Conservation (phyloP, 148 eudicot genomes). For the Agrostemma githago region DNA sequence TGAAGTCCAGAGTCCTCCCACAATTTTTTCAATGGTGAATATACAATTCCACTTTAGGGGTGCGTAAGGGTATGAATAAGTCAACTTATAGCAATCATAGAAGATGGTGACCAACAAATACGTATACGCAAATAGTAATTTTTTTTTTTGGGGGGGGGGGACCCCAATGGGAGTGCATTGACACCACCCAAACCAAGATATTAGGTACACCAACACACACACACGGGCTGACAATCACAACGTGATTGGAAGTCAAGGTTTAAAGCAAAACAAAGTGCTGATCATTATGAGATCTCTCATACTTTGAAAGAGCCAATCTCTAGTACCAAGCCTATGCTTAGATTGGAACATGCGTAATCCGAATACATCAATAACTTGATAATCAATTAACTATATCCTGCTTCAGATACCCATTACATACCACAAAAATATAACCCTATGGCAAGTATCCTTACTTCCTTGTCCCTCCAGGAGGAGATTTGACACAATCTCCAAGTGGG, state of each 20-base stretch:
- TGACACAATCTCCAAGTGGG: not conserved
- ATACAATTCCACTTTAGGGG: not conserved
- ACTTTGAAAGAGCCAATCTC: not conserved
- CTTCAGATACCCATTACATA: not conserved
- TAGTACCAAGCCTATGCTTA: not conserved
- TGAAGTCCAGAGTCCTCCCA: slow-evolving; percentile 6
- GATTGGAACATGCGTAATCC: slow-evolving; percentile 4
- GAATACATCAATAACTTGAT: not conserved
- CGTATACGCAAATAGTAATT: not conserved
- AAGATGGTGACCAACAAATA: not conserved
- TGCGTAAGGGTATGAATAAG: not conserved
- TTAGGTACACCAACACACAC: not conserved
- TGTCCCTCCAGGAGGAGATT: not conserved
- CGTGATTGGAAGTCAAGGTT: not conserved
- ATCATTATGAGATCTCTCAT: not conserved
- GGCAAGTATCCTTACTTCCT: not conserved
- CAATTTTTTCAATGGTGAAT: not conserved
- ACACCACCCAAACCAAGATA: not conserved
- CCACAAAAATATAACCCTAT: not conserved
- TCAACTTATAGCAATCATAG: not conserved
- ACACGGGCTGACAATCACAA: not conserved
- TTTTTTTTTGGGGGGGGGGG: not conserved
- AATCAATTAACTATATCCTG: not conserved
- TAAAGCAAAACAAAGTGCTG: not conserved
- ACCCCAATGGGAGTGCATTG: not conserved